Conservation (phyloP, 257 asterid genomes). For the Marsdenia floribunda region DNA sequence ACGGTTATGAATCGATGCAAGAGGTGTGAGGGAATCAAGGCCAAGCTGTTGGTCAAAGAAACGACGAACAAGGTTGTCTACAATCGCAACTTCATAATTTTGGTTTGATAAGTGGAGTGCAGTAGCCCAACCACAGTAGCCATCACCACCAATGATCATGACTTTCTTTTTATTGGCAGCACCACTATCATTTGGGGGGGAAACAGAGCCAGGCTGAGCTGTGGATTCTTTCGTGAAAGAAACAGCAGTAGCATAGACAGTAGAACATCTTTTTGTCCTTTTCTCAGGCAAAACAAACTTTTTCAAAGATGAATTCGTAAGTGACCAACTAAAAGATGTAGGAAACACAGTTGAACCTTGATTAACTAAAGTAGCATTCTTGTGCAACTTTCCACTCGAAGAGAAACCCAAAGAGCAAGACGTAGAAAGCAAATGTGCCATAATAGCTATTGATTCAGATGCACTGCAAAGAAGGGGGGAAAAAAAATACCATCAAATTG, state of each 20-base stretch:
- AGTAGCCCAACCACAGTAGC: conserved; percentile 88
- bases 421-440: conserved; percentile 69
- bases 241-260: conserved; percentile 41
- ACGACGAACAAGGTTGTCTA: conserved; percentile 85
- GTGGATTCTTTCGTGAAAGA: conserved; percentile 50
- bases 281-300: conserved; percentile 18
- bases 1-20: conserved; percentile 78
- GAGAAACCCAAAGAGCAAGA: conserved; percentile 50
- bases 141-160: conserved; percentile 98
- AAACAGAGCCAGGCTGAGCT: conserved; percentile 35
- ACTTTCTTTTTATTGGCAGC: conserved; percentile 49
- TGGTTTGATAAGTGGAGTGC: conserved; percentile 66
- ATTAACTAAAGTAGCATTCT: conserved; percentile 21
- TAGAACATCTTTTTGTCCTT: conserved; percentile 22
- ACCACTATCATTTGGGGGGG: conserved; percentile 26
- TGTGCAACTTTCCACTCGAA: conserved; percentile 26
- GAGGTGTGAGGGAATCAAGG: conserved; percentile 87
- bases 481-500: neutral
- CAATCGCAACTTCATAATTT: conserved; percentile 69
- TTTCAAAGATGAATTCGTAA: conserved; percentile 22
- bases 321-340: conserved; percentile 25
- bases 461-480: neutral
- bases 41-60: conserved; percentile 89
- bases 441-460: conserved; percentile 13
- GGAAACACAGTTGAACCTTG: conserved; percentile 30